phyloP scores from a whole-genome alignment of 345 rosid species.

The Melastoma malabathricum region DNA sequence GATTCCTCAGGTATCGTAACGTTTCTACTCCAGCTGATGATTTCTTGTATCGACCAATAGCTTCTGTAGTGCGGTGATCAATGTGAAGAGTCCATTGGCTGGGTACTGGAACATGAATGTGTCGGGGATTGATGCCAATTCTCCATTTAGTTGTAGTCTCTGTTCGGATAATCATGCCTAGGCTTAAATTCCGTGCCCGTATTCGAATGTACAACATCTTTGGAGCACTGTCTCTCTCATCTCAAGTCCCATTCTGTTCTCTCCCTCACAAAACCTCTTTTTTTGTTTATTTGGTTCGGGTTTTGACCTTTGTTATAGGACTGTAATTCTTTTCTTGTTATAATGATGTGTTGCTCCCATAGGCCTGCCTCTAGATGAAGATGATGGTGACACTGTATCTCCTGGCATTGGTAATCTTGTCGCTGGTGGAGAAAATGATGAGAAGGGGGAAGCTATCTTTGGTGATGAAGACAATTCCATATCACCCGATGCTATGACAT shows the following conservation, averaged over 20 bases:
- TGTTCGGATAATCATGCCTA: no score
- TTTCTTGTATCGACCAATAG: background rate
- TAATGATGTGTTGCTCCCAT: slow-evolving; percentile 9
- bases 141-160: no score
- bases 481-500: slow-evolving; percentile 37
- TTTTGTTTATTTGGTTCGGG: no score
- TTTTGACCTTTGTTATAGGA: background rate
- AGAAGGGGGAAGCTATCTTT: slow-evolving; percentile 1
- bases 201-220: no score
- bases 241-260: no score
- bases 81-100: no score
- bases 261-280: no score
- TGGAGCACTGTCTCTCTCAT: no score
- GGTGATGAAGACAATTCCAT: slow-evolving; percentile 14
- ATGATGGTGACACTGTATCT: slow-evolving; percentile 27
- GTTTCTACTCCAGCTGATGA: no score
- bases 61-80: background rate
- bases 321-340: slow-evolving; percentile 3
- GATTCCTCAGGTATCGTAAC: slow-evolving; percentile 25
- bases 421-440: slow-evolving; percentile 2
- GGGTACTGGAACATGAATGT: no score
- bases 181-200: no score
- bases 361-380: slow-evolving; percentile 27
- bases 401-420: slow-evolving; percentile 13
- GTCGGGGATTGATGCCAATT: no score